Evolutionary conservation across 2,329 filamentous ascomycete species (phyloP).

Genomic region (Monosporascus sp.): DNA sequence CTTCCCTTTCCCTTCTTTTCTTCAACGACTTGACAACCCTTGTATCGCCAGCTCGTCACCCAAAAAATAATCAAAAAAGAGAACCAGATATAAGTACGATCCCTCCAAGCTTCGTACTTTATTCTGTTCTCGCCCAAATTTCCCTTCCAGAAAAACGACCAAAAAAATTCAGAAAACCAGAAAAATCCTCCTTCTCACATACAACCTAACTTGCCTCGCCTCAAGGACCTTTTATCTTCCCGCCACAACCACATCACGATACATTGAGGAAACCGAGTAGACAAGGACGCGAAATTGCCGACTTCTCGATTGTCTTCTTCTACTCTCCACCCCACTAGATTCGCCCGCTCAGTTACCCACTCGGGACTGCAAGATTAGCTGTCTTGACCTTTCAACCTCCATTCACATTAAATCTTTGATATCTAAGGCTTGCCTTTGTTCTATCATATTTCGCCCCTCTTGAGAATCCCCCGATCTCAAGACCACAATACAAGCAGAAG

Average conservation of each 20-base stretch:
- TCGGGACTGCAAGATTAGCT: background rate
- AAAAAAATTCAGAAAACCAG: conserved; percentile 59
- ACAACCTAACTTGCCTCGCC: conserved; percentile 9
- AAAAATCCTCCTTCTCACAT: conserved; percentile 33
- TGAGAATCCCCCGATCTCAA: conserved; percentile 12
- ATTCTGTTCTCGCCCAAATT: conserved; percentile 56
- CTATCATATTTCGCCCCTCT: conserved; percentile 12
- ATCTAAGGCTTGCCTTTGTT: conserved; percentile 18
- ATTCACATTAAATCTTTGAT: conserved; percentile 13
- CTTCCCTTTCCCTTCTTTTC: conserved; percentile 34
- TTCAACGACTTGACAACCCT: conserved; percentile 42
- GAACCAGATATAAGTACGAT: conserved; percentile 46
- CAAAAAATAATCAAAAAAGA: conserved; percentile 47
- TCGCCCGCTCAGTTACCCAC: background rate
- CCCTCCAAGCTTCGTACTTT: conserved; percentile 44
- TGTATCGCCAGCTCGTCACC: conserved; percentile 41
- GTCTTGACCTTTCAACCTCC: conserved; percentile 1
- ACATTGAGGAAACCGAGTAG: background rate
- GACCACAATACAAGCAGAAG: conserved; percentile 9
- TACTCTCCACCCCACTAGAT: background rate
- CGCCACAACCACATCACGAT: background rate
- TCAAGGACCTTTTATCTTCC: background rate
- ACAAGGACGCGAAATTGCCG: background rate
- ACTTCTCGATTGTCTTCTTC: background rate
- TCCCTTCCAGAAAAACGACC: conserved; percentile 43